A percentile compares a stretch with the other conserved stretches of the same genome.
Evolutionary conservation across 768 basidiomycete genomes (phyloP).

Genomic region (Termitomyces sp.): DNA sequence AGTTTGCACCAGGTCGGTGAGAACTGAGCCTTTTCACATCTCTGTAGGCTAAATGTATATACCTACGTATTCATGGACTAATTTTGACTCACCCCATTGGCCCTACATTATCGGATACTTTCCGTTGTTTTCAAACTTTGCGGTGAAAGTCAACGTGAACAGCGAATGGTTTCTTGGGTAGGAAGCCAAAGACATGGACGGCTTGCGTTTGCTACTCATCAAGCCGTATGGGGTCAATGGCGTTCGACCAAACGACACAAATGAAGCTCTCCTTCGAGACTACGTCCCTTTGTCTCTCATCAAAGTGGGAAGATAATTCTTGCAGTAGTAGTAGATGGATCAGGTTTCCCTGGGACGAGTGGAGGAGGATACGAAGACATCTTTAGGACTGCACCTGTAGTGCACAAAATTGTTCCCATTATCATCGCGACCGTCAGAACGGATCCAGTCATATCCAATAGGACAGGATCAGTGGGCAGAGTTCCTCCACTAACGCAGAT

Average conservation of each 20-base stretch:
- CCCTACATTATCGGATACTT: not conserved
- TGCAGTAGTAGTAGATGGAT: too few relatives aligned
- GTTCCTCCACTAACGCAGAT: constrained; percentile 66
- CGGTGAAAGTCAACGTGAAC: not conserved
- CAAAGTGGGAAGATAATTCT: too few relatives aligned
- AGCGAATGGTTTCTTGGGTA: not conserved
- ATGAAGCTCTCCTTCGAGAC: too few relatives aligned
- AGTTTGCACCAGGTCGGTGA: not conserved
- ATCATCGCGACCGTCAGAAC: constrained; percentile 66
- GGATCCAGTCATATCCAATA: constrained; percentile 62
- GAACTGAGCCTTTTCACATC: not conserved
- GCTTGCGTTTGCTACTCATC: not conserved
- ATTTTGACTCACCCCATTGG: not conserved
- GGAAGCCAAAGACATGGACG: not conserved
- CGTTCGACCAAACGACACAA: not conserved
- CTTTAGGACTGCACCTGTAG: too few relatives aligned
- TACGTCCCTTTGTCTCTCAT: too few relatives aligned
- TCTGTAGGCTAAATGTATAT: not conserved
- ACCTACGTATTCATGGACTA: not conserved
- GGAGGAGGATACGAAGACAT: too few relatives aligned
- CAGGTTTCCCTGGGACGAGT: too few relatives aligned
- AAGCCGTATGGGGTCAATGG: not conserved
- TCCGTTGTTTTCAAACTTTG: not conserved
- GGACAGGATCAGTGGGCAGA: constrained; percentile 54
- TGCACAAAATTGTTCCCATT: too few relatives aligned